Base-by-base conservation (phyloP, 1,139 yeast species). In the Ogataea hybrid region DNA sequence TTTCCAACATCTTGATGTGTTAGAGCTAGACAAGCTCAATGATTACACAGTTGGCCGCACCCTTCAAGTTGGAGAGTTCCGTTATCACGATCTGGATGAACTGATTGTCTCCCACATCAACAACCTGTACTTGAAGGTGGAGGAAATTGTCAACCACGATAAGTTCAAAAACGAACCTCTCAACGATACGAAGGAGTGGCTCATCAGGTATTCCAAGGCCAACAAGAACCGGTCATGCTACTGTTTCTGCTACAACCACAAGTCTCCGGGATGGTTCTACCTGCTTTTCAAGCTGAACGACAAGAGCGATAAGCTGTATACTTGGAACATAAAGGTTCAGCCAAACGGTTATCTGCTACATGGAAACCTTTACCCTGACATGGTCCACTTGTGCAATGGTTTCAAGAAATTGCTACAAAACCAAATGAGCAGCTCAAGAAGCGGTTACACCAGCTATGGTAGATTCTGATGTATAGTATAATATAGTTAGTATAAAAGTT, bases 221-320 rank as follows among this genome's bases (percentile, higher is more conserved):
- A 89, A 90, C 58, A 94, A 96, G 31, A 82, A 83, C 59, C 83
- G 89, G 63, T 85, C 96, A 47, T 90, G 89, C 12, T 92, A 94
- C 60, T 88, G 89, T 27, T 92, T 90, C 68, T 87, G 96, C 61
- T 83, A 81, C 63, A 95, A 92, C 63, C 89, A 87, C 64, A 85
- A 83, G 59, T 79, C 83, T 34, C 96, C 99, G 1, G 98, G 98
- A 17, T 88, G 90, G 79, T 89, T 92, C 63, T 73, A 81, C 56
- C 70, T 92, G 46, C 75, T 90, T 64, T 92, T 90, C 73, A 92
- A 90, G 66, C 71, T 77, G 35, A 74, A 80, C 18, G 86, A 81
- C 53, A 83, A 79, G 22, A 72, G 72, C 47, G 78, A 95, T 14
- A 82, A 85, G 29, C 74, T 89, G 34, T 79, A 81, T 53, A 81